These are phyloP conservation scores for Inga leiocalycina DNA, from an alignment of 306 rosid genomes.

Conservation along the genomic window DNA sequence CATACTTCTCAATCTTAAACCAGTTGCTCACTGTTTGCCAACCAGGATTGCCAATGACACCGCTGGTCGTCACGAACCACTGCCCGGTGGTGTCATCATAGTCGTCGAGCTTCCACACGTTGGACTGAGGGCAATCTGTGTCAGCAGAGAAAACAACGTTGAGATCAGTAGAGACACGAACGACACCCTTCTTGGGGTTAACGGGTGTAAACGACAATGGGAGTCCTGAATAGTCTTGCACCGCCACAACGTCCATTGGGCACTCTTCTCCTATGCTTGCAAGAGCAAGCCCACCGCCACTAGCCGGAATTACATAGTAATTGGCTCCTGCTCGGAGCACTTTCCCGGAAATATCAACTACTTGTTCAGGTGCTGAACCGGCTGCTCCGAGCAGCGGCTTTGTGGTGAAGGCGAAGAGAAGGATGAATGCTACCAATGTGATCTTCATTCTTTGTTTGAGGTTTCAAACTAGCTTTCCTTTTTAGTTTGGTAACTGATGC, in stretches of 20 bases:
- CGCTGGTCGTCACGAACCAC: slow-evolving; percentile 40
- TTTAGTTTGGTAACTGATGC: neutral
- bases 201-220: slow-evolving; percentile 28
- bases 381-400: slow-evolving; percentile 27
- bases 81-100: slow-evolving; percentile 12
- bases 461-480: neutral
- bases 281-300: slow-evolving; percentile 43
- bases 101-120: slow-evolving; percentile 48
- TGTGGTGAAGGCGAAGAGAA: slow-evolving; percentile 15
- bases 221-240: slow-evolving; percentile 3
- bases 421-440: slow-evolving; percentile 28
- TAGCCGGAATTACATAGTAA: slow-evolving; percentile 38
- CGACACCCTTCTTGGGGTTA: slow-evolving; percentile 35
- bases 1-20: slow-evolving; percentile 59
- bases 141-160: slow-evolving; percentile 45
- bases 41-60: neutral
- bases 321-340: slow-evolving; percentile 23
- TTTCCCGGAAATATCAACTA: slow-evolving; percentile 42
- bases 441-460: neutral
- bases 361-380: slow-evolving; percentile 16
- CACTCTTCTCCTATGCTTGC: slow-evolving; percentile 31
- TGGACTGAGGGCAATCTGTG: slow-evolving; percentile 29
- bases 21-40: slow-evolving; percentile 32
- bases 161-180: slow-evolving; percentile 43
- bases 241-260: slow-evolving; percentile 48